Conservation (phyloP, 306 rosid species). For the Vigna hirtella region DNA sequence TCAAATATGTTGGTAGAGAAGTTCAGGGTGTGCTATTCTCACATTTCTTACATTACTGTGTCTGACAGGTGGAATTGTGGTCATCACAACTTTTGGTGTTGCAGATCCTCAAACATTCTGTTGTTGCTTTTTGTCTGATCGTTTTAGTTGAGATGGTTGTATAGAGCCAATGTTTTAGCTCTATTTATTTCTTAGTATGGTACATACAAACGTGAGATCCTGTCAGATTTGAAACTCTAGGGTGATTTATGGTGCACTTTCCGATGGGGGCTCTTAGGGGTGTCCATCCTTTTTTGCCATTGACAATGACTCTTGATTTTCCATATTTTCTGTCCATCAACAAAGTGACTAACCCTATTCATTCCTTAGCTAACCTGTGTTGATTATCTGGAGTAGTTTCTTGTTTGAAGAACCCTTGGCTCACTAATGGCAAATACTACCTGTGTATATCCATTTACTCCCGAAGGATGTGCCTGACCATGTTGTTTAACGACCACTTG, state of each 20-base stretch:
- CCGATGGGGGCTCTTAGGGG: slow-evolving; percentile 8
- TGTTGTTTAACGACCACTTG: not conserved
- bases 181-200: slow-evolving; percentile 9
- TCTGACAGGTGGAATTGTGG: slow-evolving; percentile 20
- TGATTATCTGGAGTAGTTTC: slow-evolving; percentile 6
- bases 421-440: not conserved
- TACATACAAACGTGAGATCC: not conserved
- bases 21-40: not conserved
- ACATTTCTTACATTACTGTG: slow-evolving; percentile 16
- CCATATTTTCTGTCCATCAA: slow-evolving; percentile 11
- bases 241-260: not conserved
- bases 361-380: slow-evolving; percentile 13
- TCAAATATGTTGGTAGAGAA: slow-evolving; percentile 34
- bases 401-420: slow-evolving; percentile 7
- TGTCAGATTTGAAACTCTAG: slow-evolving; percentile 9
- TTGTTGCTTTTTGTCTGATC: slow-evolving; percentile 17
- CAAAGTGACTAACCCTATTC: slow-evolving; percentile 15
- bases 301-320: slow-evolving; percentile 13
- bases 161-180: not conserved
- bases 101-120: slow-evolving; percentile 4
- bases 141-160: not conserved
- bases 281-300: slow-evolving; percentile 4
- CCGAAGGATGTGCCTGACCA: not conserved
- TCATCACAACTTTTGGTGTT: not conserved
- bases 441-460: not conserved